Conservation (phyloP, 2,329 filamentous ascomycete genomes). For the Fusarium nanum region DNA sequence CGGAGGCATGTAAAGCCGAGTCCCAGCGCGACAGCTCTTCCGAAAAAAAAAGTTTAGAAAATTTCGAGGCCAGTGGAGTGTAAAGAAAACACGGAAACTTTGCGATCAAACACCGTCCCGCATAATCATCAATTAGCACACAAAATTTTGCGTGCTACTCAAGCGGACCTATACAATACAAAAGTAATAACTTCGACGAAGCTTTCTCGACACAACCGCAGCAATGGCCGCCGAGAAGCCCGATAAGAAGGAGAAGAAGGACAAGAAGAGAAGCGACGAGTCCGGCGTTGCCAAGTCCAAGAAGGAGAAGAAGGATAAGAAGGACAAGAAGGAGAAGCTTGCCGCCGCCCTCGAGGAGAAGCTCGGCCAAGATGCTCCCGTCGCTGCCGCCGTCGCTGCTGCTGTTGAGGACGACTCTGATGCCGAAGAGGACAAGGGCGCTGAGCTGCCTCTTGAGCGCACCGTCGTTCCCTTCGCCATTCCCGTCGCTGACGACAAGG, state of each 20-base stretch:
- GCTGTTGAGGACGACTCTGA: conserved; percentile 59
- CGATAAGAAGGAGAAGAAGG: conserved; percentile 67
- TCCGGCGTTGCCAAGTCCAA: conserved; percentile 65
- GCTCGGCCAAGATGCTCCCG: conserved; percentile 66
- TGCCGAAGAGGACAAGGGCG: conserved; percentile 60
- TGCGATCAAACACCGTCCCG: conserved; percentile 39
- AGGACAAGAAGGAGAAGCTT: conserved; percentile 80
- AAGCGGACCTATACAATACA: conserved; percentile 9
- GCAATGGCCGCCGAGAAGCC: conserved; percentile 62
- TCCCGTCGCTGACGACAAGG: conserved; percentile 84
- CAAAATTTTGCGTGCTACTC: conserved; percentile 15
- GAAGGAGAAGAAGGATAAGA: conserved; percentile 74
- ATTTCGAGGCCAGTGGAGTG: conserved; percentile 48
- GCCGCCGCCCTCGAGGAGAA: conserved; percentile 73
- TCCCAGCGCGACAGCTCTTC: conserved; percentile 41
- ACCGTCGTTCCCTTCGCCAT: conserved; percentile 86
- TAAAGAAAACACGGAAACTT: conserved; percentile 44
- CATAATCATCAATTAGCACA: conserved; percentile 40
- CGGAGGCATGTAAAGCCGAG: conserved; percentile 51
- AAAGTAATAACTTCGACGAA: conserved; percentile 29
- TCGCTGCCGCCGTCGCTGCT: conserved; percentile 55
- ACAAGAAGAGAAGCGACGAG: conserved; percentile 68
- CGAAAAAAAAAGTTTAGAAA: conserved; percentile 52
- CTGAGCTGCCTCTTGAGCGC: conserved; percentile 58
- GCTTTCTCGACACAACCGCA: conserved; percentile 36